Conservation (phyloP, 257 asterid species). For the Penstemon davidsonii region DNA sequence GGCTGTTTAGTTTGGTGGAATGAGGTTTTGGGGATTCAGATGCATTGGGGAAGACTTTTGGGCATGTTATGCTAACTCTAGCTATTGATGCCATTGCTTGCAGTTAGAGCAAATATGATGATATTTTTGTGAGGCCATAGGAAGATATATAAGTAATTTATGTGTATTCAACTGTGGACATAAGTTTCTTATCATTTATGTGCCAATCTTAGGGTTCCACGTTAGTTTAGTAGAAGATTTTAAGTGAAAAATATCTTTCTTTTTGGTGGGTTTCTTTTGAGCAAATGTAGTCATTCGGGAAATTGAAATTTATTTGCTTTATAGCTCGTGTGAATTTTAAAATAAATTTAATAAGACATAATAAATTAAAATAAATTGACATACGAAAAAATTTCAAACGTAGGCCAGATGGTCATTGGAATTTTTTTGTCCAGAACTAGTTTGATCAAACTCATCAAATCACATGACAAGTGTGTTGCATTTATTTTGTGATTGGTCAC, state of each 20-base stretch:
- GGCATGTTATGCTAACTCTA: constrained; percentile 56
- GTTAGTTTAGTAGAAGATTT: constrained; percentile 26
- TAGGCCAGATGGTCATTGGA: no score
- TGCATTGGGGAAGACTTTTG: constrained; percentile 41
- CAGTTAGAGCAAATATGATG: background rate
- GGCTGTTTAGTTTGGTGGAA: constrained; percentile 35
- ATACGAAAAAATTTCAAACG: no score
- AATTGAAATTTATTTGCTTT: no score
- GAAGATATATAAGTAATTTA: constrained; percentile 27
- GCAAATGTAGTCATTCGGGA: background rate
- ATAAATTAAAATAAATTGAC: no score
- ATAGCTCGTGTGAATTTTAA: no score
- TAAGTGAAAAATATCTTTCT: background rate
- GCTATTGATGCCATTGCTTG: constrained; percentile 59
- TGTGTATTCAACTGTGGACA: constrained; percentile 34
- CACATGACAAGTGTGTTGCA: no score
- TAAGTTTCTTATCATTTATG: constrained; percentile 52
- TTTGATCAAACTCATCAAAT: no score
- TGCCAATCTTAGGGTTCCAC: constrained; percentile 45
- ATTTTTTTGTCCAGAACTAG: no score
- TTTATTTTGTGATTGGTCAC: no score
- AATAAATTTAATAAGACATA: no score
- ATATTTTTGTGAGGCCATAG: background rate
- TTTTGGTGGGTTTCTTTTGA: background rate
- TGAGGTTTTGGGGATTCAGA: constrained; percentile 35